Evolutionary conservation across 1,284 basidiomycete species (phyloP).

Genomic region (Irpex sp.): DNA sequence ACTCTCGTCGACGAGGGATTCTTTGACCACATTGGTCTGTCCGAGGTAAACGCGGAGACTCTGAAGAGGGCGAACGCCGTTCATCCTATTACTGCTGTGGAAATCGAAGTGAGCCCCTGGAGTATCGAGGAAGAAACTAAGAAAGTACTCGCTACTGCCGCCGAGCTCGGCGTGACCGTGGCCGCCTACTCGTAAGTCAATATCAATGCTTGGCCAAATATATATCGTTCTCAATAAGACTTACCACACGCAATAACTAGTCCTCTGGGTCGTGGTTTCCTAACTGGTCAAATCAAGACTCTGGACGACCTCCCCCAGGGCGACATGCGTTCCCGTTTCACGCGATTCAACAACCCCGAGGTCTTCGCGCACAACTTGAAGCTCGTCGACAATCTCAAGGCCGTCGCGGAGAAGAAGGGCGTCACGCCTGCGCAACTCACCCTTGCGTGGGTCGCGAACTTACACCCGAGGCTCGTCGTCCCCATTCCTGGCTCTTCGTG

Average conservation of each 20-base stretch:
- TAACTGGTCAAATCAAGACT: constrained; percentile 46
- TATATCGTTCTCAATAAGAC: background rate
- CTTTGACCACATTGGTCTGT: constrained; percentile 44
- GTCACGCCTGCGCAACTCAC: constrained; percentile 55
- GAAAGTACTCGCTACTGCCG: constrained; percentile 32
- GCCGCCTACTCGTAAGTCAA: constrained; percentile 45
- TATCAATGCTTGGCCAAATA: background rate
- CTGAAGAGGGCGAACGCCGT: constrained; percentile 39
- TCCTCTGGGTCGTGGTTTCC: constrained; percentile 54
- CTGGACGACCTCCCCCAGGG: constrained; percentile 40
- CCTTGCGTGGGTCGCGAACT: constrained; percentile 56
- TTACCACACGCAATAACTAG: constrained; percentile 16
- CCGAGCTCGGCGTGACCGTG: constrained; percentile 48
- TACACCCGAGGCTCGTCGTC: constrained; percentile 41
- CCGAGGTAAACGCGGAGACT: constrained; percentile 44
- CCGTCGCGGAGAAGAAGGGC: constrained; percentile 45
- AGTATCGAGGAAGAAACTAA: constrained; percentile 43
- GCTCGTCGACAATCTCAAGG: constrained; percentile 45
- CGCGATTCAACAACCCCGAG: constrained; percentile 34
- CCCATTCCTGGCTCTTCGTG: constrained; percentile 55
- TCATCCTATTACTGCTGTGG: constrained; percentile 42
- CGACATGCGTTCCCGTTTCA: constrained; percentile 33
- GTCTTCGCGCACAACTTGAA: constrained; percentile 54
- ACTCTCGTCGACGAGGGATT: constrained; percentile 37
- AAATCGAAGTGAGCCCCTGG: constrained; percentile 54